A percentile compares a stretch with the other conserved stretches of the same genome.
Evolutionary conservation across 2,329 filamentous ascomycete genomes (phyloP).

Genomic region (Tolypocladium album): DNA sequence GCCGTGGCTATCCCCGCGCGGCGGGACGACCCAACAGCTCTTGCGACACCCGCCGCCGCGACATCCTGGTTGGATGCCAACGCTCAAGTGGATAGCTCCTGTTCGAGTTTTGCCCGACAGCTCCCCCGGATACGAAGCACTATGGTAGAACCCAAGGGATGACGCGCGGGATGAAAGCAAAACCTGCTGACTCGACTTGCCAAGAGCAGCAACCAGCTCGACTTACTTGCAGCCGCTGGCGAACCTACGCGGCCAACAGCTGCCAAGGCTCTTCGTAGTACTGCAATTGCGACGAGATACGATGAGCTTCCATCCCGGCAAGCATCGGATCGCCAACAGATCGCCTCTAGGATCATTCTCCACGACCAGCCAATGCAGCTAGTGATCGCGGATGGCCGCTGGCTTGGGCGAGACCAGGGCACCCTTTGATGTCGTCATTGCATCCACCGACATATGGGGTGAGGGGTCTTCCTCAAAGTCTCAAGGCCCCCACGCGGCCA

Average conservation of each 20-base stretch:
- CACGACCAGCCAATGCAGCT: neutral
- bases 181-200: neutral
- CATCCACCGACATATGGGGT: neutral
- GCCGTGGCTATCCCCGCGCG: neutral
- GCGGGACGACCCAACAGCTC: neutral
- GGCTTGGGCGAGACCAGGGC: neutral
- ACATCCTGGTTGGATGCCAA: no score
- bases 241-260: neutral
- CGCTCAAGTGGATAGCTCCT: no score
- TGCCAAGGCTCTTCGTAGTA: neutral
- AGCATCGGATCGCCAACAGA: neutral
- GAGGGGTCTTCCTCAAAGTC: neutral
- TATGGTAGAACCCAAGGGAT: neutral
- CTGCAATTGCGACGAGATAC: neutral
- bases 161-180: neutral
- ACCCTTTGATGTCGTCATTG: neutral
- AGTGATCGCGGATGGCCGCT: neutral
- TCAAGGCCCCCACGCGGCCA: neutral
- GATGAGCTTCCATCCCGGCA: neutral
- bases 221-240: neutral
- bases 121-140: neutral
- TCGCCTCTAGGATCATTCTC: neutral
- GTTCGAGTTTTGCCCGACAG: no score
- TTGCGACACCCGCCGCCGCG: neutral
- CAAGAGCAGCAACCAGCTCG: neutral